Percentiles rank a stretch among this genome's conserved stretches.
phyloP scores from a whole-genome alignment of 2,329 filamentous ascomycete genomes.

The Ilyonectria sp. region DNA sequence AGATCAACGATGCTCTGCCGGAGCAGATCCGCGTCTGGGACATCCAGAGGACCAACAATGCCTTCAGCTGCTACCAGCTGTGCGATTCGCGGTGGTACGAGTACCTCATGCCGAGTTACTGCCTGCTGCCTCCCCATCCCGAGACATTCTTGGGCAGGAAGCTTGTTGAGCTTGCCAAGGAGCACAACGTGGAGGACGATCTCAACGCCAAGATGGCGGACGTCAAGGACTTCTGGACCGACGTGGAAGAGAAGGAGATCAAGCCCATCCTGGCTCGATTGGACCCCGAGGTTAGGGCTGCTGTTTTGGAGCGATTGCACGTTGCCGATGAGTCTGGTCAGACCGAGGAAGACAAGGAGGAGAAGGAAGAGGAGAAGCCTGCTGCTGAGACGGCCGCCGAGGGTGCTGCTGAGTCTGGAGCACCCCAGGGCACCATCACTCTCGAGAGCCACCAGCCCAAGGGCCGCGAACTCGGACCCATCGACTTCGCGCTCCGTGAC shows the following conservation, averaged over 20 bases:
- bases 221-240: conserved; percentile 85
- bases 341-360: conserved; percentile 44
- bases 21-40: conserved; percentile 97
- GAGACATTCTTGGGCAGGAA: conserved; percentile 88
- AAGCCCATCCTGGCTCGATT: conserved; percentile 77
- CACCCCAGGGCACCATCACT: conserved; percentile 40
- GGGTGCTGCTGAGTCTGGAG: conserved; percentile 39
- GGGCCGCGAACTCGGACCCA: conserved; percentile 61
- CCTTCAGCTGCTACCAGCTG: conserved; percentile 94
- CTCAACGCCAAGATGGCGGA: conserved; percentile 81
- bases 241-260: conserved; percentile 85
- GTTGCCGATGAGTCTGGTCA: conserved; percentile 50
- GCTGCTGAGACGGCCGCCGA: conserved; percentile 41
- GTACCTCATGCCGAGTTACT: conserved; percentile 95
- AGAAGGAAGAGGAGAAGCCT: conserved; percentile 42
- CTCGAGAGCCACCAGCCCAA: conserved; percentile 56
- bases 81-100: conserved; percentile 98
- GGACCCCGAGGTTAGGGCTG: conserved; percentile 74
- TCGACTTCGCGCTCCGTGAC: conserved; percentile 77
- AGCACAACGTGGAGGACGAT: conserved; percentile 79
- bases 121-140: conserved; percentile 92
- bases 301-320: conserved; percentile 75
- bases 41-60: conserved; percentile 88
- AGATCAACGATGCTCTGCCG: conserved; percentile 89
- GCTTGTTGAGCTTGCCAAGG: conserved; percentile 82